Evolutionary conservation across 495 filamentous ascomycete species (phyloP), one percentile per base, ranked within the genome.

Genomic region (Tetracladium setigerum): DNA sequence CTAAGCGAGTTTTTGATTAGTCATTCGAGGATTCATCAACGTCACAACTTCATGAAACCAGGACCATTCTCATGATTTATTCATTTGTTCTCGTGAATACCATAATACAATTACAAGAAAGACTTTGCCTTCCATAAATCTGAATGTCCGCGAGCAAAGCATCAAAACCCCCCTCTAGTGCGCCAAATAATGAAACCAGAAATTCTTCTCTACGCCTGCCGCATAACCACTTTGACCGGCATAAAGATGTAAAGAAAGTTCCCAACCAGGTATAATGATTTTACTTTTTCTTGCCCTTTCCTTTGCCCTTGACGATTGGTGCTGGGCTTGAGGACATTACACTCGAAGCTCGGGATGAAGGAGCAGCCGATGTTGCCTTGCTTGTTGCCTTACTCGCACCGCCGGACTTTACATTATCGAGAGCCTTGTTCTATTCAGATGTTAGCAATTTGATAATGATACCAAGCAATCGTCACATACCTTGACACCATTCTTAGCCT

Each of bases 401-500:
- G 3, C 57, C 64, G 18, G 73, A 75, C 62, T 81, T 82, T 34
- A 81, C 64, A 38, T 77, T 78, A 24, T 82, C 78, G 13, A 82
- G 63, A 7, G 76, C 74, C 61, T 81, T 81, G 57, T 81, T 82
- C 78, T 82, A 52, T 46, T 30, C 0, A 40, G 10, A 30, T 13
- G 13, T 53, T 38, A 49, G 49, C 66, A 53, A 67, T 56, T 41
- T 16, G 24, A 44, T 39, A 5, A 32, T 30, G 8, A 2, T n/a
- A 18, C 38, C 18, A 15, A 31, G 30, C n/a, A 39, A 43, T 5
- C 15, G 41, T 33, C 44, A 31, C 67, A 50, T 68, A 81, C 78
- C 68, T 81, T 81, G 44, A 87, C 83, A 48, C 81, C 78, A 56
- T 83, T 84, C 77, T 95, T 95, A 13, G 78, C 75, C 75, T 92